These are phyloP conservation scores for Verticillium isaacii DNA, from an alignment of 2,329 filamentous ascomycete species.

Conservation along the genomic window DNA sequence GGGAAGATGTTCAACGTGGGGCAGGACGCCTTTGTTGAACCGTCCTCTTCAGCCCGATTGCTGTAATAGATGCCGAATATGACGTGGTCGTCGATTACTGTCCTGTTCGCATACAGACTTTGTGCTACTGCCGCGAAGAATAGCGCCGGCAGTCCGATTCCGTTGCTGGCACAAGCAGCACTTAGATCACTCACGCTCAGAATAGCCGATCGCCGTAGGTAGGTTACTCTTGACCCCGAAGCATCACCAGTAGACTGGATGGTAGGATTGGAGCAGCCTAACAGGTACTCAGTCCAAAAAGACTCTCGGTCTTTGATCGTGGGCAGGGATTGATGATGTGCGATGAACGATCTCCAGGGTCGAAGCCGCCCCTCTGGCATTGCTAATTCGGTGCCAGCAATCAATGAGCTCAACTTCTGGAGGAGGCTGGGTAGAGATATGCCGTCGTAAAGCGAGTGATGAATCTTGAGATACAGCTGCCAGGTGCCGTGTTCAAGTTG, in stretches of 20 bases:
- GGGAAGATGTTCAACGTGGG: constrained; percentile 81
- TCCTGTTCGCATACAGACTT: not conserved
- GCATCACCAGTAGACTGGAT: not conserved
- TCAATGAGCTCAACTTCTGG: constrained; percentile 24
- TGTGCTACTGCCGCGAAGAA: constrained; percentile 70
- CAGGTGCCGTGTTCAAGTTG: constrained; percentile 15
- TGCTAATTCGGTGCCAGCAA: constrained; percentile 1
- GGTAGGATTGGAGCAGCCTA: constrained; percentile 3
- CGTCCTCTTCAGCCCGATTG: constrained; percentile 50
- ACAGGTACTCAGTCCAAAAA: constrained; percentile 40
- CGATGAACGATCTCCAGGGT: constrained; percentile 21
- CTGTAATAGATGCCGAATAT: constrained; percentile 80
- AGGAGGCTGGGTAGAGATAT: constrained; percentile 68
- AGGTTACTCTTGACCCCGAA: constrained; percentile 10
- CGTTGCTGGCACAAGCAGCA: constrained; percentile 23
- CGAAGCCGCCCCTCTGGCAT: not conserved
- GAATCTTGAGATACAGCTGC: constrained; percentile 55
- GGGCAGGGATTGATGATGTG: constrained; percentile 4
- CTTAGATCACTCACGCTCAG: constrained; percentile 33
- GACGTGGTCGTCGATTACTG: constrained; percentile 30
- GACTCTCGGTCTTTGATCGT: constrained; percentile 13
- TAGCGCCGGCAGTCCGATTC: constrained; percentile 66
- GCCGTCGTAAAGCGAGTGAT: constrained; percentile 87
- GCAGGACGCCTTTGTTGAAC: constrained; percentile 39
- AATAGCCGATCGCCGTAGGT: constrained; percentile 45